These are phyloP conservation scores for Pichia nakasei DNA, from an alignment of 805 yeast species.

Conservation along the genomic window DNA sequence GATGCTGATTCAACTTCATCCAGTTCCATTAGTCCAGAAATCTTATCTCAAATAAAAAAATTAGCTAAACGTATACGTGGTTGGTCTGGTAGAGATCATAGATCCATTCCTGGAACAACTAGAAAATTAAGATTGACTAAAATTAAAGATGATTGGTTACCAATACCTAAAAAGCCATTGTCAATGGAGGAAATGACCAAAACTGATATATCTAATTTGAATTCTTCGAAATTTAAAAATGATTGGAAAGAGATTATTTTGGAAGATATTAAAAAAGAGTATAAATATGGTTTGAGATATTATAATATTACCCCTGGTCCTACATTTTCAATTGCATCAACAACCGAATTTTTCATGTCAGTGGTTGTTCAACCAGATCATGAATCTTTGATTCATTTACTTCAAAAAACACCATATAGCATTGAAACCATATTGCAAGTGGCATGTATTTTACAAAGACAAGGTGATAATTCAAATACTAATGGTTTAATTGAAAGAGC, in stretches of 20 bases:
- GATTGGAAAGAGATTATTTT: slow-evolving; percentile 46
- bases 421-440: slow-evolving; percentile 72
- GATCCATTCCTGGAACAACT: slow-evolving; percentile 65
- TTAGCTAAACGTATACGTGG: slow-evolving; percentile 54
- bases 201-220: slow-evolving; percentile 32
- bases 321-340: slow-evolving; percentile 26
- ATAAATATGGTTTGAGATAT: slow-evolving; percentile 41
- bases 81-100: slow-evolving; percentile 77
- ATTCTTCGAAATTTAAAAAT: slow-evolving; percentile 20
- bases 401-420: slow-evolving; percentile 63
- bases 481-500: slow-evolving; percentile 72
- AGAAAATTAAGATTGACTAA: slow-evolving; percentile 61
- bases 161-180: slow-evolving; percentile 54
- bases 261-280: slow-evolving; percentile 30
- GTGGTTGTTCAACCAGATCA: slow-evolving; percentile 73
- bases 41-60: slow-evolving; percentile 53
- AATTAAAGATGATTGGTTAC: slow-evolving; percentile 75
- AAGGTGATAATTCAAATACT: slow-evolving; percentile 66
- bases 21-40: slow-evolving; percentile 59
- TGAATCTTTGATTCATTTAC: slow-evolving; percentile 52
- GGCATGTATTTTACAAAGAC: slow-evolving; percentile 63
- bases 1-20: slow-evolving; percentile 75
- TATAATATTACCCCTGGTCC: slow-evolving; percentile 41
- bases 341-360: slow-evolving; percentile 43
- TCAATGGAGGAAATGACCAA: slow-evolving; percentile 45